Conservation (phyloP, 768 basidiomycete species). For the Pisolithus albus region DNA sequence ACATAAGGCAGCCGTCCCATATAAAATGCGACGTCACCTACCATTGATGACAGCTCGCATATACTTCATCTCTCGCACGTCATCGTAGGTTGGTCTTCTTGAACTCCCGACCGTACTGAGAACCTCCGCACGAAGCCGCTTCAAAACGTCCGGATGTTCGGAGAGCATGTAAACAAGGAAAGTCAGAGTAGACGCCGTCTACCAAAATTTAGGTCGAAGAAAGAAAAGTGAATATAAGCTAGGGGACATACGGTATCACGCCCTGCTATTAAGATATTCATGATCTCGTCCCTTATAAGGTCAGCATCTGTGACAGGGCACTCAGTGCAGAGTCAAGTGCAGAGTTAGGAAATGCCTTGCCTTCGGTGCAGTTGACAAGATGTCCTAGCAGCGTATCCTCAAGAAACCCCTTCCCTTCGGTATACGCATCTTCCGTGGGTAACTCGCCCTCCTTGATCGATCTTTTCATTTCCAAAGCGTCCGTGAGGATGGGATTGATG, state of each 20-base stretch:
- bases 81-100: conserved; percentile 45
- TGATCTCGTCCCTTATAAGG: conserved; percentile 29
- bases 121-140: conserved; percentile 51
- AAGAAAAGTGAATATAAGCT: not conserved
- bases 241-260: conserved; percentile 25
- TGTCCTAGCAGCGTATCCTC: conserved; percentile 27
- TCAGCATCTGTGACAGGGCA: conserved; percentile 17
- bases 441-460: conserved; percentile 17
- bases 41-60: conserved; percentile 61
- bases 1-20: no score
- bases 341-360: conserved; percentile 1
- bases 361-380: conserved; percentile 25
- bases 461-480: conserved; percentile 38
- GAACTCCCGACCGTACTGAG: conserved; percentile 42
- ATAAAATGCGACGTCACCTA: conserved; percentile 13
- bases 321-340: not conserved
- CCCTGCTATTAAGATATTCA: conserved; percentile 35
- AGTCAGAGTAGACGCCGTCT: conserved; percentile 30
- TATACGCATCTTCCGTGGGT: conserved; percentile 3
- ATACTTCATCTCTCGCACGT: conserved; percentile 58
- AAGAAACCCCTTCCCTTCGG: conserved; percentile 6
- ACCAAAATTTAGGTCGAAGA: not conserved
- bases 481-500: conserved; percentile 45
- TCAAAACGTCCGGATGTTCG: conserved; percentile 40
- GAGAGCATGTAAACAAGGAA: conserved; percentile 41